Evolutionary conservation across 805 yeast species (phyloP), one percentile per base, ranked within the genome.

Genomic region (Ogataea ganodermae): DNA sequence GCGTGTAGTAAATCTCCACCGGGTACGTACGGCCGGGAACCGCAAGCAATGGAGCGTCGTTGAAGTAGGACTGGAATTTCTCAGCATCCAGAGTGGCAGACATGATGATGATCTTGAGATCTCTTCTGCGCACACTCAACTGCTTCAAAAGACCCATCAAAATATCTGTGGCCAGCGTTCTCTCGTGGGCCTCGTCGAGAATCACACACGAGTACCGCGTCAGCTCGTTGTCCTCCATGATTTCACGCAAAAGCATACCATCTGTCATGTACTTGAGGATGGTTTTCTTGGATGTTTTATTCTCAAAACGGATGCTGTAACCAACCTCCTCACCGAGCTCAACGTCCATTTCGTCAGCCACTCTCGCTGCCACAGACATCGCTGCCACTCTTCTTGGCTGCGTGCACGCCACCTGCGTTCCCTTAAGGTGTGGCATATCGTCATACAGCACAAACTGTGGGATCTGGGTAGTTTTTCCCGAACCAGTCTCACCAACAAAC

Each of bases 11-110:
- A 47, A 92, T 86, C 67, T 94, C 99, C 39, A 92, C 99, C 0
- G 98, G 98, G 64, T 83, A 94, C 1, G 99, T 94, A 78, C 99
- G 83, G 62, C 99, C 99, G 1, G 98, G 97, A 39, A 92, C 98
- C 0, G 97, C 96, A 52, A 92, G 77, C 55, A 94, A 72, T 33
- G 99, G 99, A 4, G 98, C 97, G 61, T 85, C 82, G 63, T 84
- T 80, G 73, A 94, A 92, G 67, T 94, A 92, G 14, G 67, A 70
- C 71, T 92, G 98, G 69, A 91, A 92, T 73, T 92, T 94, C 67
- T 90, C 94, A 3, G 98, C 97, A 71, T 92, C 98, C 65, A 92
- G 76, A 2, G 99, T 94, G 52, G 98, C 99, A 58, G 97, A 90
- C 98, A 92, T 92, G 65, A 92, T 83, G 54, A 92, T 90, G 58